phyloP scores from a whole-genome alignment of 2,329 filamentous ascomycete genomes.

The Bimuria novae-zelandiae region DNA sequence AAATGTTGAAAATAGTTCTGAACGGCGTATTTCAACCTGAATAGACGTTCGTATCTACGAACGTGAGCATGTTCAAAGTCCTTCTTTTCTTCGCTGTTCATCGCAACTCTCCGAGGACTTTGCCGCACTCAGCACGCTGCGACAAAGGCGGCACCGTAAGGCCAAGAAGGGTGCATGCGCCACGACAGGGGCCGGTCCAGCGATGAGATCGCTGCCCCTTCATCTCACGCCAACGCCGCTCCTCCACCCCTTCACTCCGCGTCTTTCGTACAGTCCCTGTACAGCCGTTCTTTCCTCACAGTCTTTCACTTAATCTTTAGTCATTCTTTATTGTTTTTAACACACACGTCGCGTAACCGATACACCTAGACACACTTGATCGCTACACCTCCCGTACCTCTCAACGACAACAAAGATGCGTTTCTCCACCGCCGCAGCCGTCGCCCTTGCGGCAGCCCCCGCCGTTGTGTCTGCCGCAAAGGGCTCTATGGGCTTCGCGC shows the following conservation, averaged over 20 bases:
- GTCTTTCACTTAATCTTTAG: conserved; percentile 17
- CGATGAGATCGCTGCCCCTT: conserved; percentile 28
- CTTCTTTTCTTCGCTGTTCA: neutral
- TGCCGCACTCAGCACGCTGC: neutral
- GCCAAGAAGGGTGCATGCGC: neutral
- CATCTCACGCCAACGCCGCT: conserved; percentile 23
- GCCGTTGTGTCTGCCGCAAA: conserved; percentile 54
- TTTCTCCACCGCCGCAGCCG: conserved; percentile 37
- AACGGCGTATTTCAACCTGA: too few species aligned
- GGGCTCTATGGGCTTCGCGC: conserved; percentile 66
- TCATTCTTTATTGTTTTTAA: conserved; percentile 15
- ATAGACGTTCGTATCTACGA: too few species aligned
- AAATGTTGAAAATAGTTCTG: too few species aligned
- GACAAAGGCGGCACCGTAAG: conserved; percentile 2
- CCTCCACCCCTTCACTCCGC: conserved; percentile 14
- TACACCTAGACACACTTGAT: neutral
- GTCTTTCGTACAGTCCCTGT: conserved; percentile 25
- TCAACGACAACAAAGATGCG: conserved; percentile 33
- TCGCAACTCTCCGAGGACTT: neutral
- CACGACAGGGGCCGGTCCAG: conserved; percentile 5
- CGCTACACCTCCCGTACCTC: neutral
- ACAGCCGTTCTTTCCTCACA: conserved; percentile 29
- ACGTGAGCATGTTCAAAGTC: too few species aligned
- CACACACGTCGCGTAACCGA: neutral
- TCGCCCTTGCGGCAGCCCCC: conserved; percentile 47